Base-by-base conservation (phyloP, 108 stramenopile genomes). In the Chaetoceros tenuissimus region DNA sequence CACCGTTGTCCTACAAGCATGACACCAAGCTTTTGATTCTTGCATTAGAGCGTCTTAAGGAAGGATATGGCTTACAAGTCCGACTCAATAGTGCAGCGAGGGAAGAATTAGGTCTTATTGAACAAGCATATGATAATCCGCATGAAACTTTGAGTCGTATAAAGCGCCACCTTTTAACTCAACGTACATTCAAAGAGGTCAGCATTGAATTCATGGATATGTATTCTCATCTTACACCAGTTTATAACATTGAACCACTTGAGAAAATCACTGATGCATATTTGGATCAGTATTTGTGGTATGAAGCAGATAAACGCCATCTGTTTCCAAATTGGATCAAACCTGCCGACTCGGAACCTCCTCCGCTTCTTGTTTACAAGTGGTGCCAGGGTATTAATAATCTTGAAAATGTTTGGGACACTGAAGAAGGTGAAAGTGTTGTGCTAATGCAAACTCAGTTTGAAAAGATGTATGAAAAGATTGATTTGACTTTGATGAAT, bases 271-370 rank as follows among this genome's bases (percentile, higher is more conserved):
- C 98, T 17, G 98, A 99, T 72, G 93, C 97, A 23, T 99, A 99
- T 66, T 81, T 99, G 46, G 98, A 99, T 63, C 98, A 99, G 80
- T 99, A 99, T 74, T 78, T 99, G 46, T 99, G 98, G 98, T 99
- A 97, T 71, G 98, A 99, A 68, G 94, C 94, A 3, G 96, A 97
- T 76, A 99, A 99, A 77, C 89, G 98, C 2, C 89, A 94, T 53
- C 65, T 96, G 48, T 96, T 98, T 61, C 96, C 96, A 21, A 92
- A 80, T 66, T 97, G 96, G 96, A 79, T 98, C 56, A 96, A 94
- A 74, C 98, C 98, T 28, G 84, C 97, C 25, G 98, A 99, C 66
- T 92, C 95, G 28, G 98, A 99, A 79, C 98, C 98, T 44, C 95
- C 98, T 34, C 98, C 98, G 31, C 79, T 99, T 19, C 81, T 99